Percentiles rank a stretch among this genome's conserved stretches.
phyloP scores from a whole-genome alignment of 306 rosid species.

The Begonia masoniana region DNA sequence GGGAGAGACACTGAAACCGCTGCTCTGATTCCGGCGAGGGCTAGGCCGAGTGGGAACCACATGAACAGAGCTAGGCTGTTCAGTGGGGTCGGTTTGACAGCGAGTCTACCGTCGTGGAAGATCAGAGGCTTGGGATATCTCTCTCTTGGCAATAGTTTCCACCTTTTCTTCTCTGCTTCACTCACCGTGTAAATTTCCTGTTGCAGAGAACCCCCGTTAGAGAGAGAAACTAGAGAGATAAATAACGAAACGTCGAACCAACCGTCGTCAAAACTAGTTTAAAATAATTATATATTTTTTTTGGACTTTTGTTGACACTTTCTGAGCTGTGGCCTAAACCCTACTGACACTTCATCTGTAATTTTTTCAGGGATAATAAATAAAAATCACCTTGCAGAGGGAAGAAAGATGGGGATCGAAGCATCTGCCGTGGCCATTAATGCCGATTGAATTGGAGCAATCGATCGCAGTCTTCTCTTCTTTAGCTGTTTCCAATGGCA shows the following conservation, averaged over 20 bases:
- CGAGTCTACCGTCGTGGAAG: conserved; percentile 81
- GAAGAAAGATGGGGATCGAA: conserved; percentile 24
- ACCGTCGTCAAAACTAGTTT: too few species aligned
- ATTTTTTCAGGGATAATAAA: not conserved
- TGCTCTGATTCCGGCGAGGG: conserved; percentile 32
- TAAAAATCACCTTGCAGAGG: conserved; percentile 35
- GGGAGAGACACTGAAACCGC: conserved; percentile 26
- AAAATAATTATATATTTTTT: too few species aligned
- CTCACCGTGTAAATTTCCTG: conserved; percentile 53
- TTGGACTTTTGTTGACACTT: too few species aligned
- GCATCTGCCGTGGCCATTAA: conserved; percentile 20
- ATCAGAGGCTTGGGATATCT: conserved; percentile 36
- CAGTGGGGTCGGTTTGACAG: conserved; percentile 33
- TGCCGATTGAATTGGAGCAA: conserved; percentile 32
- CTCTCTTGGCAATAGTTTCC: conserved; percentile 39
- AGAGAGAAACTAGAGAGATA: too few species aligned
- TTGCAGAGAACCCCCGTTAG: not conserved
- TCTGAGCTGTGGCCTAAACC: too few species aligned
- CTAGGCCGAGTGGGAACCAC: conserved; percentile 47
- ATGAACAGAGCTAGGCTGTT: conserved; percentile 25
- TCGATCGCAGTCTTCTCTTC: conserved; percentile 12
- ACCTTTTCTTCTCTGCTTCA: conserved; percentile 41
- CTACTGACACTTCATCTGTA: too few species aligned
- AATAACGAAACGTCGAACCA: too few species aligned
- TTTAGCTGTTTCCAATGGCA: conserved; percentile 17